Percentiles rank a stretch among this genome's conserved stretches.
These are phyloP conservation scores for Trichophyton verrucosum DNA, from an alignment of 2,329 filamentous ascomycete genomes.

Conservation along the genomic window DNA sequence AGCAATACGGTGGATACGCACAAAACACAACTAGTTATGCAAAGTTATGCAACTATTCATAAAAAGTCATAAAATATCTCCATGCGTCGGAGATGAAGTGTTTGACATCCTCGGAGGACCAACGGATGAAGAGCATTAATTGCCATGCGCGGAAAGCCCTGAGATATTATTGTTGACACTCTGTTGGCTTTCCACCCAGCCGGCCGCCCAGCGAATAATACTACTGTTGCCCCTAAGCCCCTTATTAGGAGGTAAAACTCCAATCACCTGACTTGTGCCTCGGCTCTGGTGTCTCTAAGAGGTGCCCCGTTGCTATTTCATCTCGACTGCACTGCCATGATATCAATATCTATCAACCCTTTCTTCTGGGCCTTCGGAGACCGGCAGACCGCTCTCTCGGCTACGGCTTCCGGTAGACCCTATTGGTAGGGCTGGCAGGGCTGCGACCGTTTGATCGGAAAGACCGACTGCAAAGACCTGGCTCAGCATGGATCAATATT, in stretches of 20 bases:
- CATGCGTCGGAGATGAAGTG: not conserved
- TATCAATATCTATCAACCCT: not conserved
- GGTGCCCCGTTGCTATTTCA: not conserved
- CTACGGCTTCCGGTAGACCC: not conserved
- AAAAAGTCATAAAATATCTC: not conserved
- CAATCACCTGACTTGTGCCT: not conserved
- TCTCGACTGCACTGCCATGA: not conserved
- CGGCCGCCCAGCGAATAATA: not conserved
- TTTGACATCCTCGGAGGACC: too few relatives aligned
- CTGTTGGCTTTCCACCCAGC: not conserved
- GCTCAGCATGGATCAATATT: not conserved
- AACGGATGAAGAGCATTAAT: not conserved
- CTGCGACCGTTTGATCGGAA: slow-evolving; percentile 4
- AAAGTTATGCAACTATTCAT: not conserved
- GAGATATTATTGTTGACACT: too few relatives aligned
- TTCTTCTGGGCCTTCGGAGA: not conserved
- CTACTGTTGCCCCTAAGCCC: not conserved
- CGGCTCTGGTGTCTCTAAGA: not conserved
- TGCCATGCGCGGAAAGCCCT: not conserved
- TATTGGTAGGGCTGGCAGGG: not conserved
- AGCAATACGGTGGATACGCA: too few relatives aligned
- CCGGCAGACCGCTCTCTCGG: slow-evolving; percentile 10
- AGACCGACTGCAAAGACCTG: not conserved
- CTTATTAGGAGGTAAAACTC: too few relatives aligned
- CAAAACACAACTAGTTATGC: too few relatives aligned